Base-by-base conservation (phyloP, 805 yeast genomes). In the Cyberlindnera galapagoensis region DNA sequence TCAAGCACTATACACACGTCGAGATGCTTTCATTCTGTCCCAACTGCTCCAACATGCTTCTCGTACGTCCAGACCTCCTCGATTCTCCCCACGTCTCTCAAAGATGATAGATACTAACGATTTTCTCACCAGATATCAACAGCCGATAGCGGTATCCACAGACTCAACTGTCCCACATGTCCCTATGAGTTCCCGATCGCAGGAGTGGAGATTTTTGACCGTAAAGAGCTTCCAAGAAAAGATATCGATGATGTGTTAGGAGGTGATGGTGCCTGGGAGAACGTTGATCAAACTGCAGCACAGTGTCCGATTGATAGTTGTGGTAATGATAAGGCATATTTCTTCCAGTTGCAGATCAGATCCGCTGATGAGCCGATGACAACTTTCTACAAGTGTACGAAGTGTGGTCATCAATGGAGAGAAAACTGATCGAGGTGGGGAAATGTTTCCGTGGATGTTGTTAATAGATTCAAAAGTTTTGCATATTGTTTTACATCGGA, bases 301-400 rank as follows among this genome's bases (percentile, higher is more conserved):
- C 94, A 90, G 55, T 90, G 98, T 66, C 96, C 97, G 4, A 67
- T 75, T 26, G 95, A 85, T 36, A 52, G 65, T 3, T 92, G 98
- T 65, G 94, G 85, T 24, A 79, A 80, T 43, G 82, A 76, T 44
- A 85, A 86, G 59, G 98, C 98, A 0, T 92, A 92, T 60, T 92
- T 85, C 67, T 92, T 88, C 71, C 97, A 92, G 62, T 65, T 92
- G 38, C 98, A 92, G 59, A 92, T 92, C 51, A 71, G 98, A 60
- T 83, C 95, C 40, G 98, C 98, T 2, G 98, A 92, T 70, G 98
- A 92, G 64, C 98, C 98, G 16, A 92, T 92, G 97, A 92, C 98
- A 1, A 90, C 97, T 3, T 92, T 92, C 57, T 90, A 85, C 59
- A 87, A 90, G 59, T 92, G 98, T 64, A 87, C 87, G 22, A 80